Percentiles rank a stretch among this genome's conserved stretches.
Evolutionary conservation across 345 rosid species (phyloP).

Genomic region (Lepidium africanum): DNA sequence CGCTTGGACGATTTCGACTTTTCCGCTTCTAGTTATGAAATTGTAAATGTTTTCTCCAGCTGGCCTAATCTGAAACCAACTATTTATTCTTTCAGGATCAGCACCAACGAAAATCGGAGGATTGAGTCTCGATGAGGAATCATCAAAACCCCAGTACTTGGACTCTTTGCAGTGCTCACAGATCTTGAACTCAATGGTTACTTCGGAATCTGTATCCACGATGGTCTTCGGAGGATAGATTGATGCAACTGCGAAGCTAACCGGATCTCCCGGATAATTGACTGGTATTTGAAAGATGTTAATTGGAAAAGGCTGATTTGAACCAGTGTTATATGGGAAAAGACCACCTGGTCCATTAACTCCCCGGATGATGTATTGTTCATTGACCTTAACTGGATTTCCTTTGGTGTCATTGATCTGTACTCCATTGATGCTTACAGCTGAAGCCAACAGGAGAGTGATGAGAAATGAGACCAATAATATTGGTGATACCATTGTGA

Average conservation of each 20-base stretch:
- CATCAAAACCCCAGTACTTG: neutral
- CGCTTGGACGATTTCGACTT: neutral
- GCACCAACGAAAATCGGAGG: neutral
- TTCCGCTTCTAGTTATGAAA: neutral
- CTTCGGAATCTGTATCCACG: neutral
- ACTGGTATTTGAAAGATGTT: neutral
- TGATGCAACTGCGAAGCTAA: neutral
- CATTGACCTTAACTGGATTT: too few species aligned
- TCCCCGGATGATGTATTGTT: neutral
- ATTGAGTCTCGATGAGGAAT: neutral
- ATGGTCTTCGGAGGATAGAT: neutral
- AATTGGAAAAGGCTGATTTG: neutral
- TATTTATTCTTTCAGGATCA: neutral
- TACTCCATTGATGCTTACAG: too few species aligned
- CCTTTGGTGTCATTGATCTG: too few species aligned
- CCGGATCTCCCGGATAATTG: neutral
- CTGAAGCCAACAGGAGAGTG: too few species aligned
- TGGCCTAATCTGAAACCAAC: neutral
- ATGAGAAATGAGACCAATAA: too few species aligned
- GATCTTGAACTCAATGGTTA: neutral
- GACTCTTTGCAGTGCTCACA: neutral
- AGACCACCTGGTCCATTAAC: neutral
- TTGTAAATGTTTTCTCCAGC: neutral
- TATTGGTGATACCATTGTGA: too few species aligned
- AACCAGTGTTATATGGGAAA: neutral